A percentile compares a stretch with the other conserved stretches of the same genome.
phyloP scores from a whole-genome alignment of 768 basidiomycete species.

The Clitopilus hobsonii region DNA sequence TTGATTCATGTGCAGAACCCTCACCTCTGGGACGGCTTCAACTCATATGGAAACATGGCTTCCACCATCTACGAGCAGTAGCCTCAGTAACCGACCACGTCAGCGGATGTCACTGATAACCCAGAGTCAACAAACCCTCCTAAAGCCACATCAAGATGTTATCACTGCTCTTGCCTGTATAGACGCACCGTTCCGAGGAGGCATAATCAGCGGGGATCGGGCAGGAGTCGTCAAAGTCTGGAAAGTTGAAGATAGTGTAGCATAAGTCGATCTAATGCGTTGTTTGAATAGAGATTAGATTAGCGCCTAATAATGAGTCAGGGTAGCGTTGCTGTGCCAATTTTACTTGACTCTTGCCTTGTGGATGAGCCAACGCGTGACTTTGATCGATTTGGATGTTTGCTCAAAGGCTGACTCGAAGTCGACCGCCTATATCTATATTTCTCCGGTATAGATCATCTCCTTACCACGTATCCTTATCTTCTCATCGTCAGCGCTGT shows the following conservation, averaged over 20 bases:
- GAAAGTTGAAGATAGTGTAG: constrained; percentile 58
- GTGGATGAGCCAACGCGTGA: constrained; percentile 22
- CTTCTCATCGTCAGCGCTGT: constrained; percentile 9
- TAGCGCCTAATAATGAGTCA: neutral
- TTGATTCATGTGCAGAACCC: constrained; percentile 18
- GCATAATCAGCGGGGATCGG: constrained; percentile 88
- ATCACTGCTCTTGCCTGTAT: constrained; percentile 83
- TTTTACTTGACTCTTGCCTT: neutral
- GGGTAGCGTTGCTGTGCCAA: neutral
- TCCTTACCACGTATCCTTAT: constrained; percentile 23
- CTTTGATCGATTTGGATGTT: constrained; percentile 35
- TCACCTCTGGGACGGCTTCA: constrained; percentile 39
- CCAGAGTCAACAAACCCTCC: constrained; percentile 76
- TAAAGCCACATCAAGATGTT: constrained; percentile 87
- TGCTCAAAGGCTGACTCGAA: constrained; percentile 25
- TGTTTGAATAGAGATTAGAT: constrained; percentile 7
- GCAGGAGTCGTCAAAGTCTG: constrained; percentile 90
- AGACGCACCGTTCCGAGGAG: constrained; percentile 90
- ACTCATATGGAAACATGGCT: constrained; percentile 66
- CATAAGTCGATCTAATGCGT: constrained; percentile 4
- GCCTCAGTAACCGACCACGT: constrained; percentile 60
- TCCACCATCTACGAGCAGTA: constrained; percentile 31
- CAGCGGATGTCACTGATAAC: constrained; percentile 76
- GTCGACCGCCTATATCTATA: constrained; percentile 22
- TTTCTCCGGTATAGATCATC: constrained; percentile 27